Conservation (phyloP, 169 alveolate species). For the Plasmodium knowlesi region DNA sequence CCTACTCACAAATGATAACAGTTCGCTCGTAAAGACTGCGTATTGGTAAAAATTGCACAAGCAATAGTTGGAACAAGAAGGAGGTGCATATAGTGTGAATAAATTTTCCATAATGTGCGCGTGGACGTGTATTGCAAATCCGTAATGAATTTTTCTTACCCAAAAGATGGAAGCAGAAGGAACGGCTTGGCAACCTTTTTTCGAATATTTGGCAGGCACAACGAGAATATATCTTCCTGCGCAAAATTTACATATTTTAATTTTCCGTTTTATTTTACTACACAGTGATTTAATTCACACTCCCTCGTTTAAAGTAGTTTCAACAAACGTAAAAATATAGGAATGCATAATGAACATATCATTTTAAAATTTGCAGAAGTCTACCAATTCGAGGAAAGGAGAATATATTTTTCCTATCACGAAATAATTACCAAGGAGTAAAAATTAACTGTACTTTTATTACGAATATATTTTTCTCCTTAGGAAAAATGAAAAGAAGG, state of each 20-base stretch:
- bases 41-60: background rate
- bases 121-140: background rate
- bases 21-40: background rate
- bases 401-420: background rate
- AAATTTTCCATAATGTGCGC: background rate
- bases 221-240: background rate
- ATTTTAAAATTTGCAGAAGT: background rate
- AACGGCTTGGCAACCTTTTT: background rate
- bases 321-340: background rate
- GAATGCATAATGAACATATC: background rate
- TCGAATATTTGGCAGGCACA: background rate
- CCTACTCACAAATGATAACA: background rate
- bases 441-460: too few species aligned
- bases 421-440: background rate
- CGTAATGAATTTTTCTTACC: background rate
- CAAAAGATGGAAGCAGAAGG: background rate
- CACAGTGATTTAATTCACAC: background rate
- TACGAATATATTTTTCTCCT: background rate
- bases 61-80: background rate
- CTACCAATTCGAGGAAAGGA: background rate
- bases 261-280: background rate
- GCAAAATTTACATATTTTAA: background rate
- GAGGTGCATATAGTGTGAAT: background rate
- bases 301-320: background rate
- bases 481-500: background rate